Evolutionary conservation across 768 basidiomycete genomes (phyloP).

Genomic region (Rhizopogon vesiculosus): DNA sequence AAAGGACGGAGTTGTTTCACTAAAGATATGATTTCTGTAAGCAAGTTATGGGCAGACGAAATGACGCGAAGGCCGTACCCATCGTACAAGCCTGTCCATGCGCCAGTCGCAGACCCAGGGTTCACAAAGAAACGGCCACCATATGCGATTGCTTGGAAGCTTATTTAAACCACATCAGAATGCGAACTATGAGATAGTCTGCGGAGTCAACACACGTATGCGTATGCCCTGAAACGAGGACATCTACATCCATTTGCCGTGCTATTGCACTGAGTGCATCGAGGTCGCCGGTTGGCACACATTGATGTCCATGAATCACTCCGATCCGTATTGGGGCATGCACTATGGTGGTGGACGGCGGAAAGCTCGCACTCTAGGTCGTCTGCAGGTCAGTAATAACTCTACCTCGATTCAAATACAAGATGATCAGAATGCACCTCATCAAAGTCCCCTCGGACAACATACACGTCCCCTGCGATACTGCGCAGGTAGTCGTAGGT

Average conservation of each 20-base stretch:
- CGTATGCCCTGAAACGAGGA: conserved; percentile 89
- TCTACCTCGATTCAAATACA: neutral
- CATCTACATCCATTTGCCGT: conserved; percentile 96
- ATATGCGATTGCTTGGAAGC: conserved; percentile 92
- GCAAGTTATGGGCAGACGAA: neutral
- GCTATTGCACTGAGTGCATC: conserved; percentile 87
- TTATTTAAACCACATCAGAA: conserved; percentile 21
- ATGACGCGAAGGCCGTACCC: conserved; percentile 1
- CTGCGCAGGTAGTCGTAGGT: conserved; percentile 95
- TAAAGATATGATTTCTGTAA: conserved; percentile 21
- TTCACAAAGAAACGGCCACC: conserved; percentile 94
- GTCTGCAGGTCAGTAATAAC: neutral
- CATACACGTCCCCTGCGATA: conserved; percentile 89
- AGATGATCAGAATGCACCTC: conserved; percentile 51
- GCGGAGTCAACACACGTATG: conserved; percentile 55
- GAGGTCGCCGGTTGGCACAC: conserved; percentile 86
- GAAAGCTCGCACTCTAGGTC: conserved; percentile 60
- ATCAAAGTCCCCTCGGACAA: conserved; percentile 93
- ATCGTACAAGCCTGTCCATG: conserved; percentile 65
- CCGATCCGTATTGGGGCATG: conserved; percentile 90
- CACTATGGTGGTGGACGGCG: conserved; percentile 72
- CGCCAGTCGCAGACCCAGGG: conserved; percentile 92
- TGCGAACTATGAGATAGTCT: neutral
- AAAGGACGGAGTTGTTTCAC: conserved; percentile 89
- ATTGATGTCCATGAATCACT: conserved; percentile 91